These are phyloP conservation scores for Phialemonium atrogriseum DNA, from an alignment of 2,329 filamentous ascomycete genomes.

Conservation along the genomic window DNA sequence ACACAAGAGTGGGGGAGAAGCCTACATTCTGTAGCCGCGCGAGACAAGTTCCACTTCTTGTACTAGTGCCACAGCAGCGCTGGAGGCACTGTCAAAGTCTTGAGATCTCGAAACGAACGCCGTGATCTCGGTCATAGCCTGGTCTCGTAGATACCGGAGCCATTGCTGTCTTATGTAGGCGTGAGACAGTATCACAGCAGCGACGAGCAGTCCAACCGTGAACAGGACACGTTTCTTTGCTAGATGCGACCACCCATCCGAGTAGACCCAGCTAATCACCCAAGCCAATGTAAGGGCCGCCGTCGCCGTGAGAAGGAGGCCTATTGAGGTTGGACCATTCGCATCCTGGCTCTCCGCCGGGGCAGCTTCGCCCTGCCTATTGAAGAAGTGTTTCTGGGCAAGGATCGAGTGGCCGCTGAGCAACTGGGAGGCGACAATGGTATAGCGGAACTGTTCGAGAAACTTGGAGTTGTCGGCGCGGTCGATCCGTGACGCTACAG, in stretches of 20 bases:
- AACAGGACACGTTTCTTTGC: slow-evolving; percentile 49
- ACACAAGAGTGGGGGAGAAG: slow-evolving; percentile 8
- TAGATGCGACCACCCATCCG: slow-evolving; percentile 38
- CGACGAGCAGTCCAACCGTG: slow-evolving; percentile 33
- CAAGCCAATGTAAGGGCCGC: slow-evolving; percentile 63
- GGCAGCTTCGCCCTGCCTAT: slow-evolving; percentile 12
- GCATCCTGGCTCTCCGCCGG: slow-evolving; percentile 9
- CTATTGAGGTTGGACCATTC: slow-evolving; percentile 29
- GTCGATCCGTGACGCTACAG: slow-evolving; percentile 64
- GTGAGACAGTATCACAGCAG: slow-evolving; percentile 56
- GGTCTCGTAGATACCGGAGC: slow-evolving; percentile 68
- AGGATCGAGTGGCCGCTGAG: slow-evolving; percentile 61
- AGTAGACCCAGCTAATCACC: slow-evolving; percentile 62
- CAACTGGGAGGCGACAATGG: slow-evolving; percentile 84
- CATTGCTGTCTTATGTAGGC: slow-evolving; percentile 71
- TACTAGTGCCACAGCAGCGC: slow-evolving; percentile 70
- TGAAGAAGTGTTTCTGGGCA: slow-evolving; percentile 25
- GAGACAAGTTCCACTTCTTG: slow-evolving; percentile 96
- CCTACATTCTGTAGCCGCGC: slow-evolving; percentile 76
- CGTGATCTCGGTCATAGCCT: slow-evolving; percentile 62
- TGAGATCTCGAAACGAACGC: slow-evolving; percentile 67
- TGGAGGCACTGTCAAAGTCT: slow-evolving; percentile 69
- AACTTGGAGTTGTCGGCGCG: slow-evolving; percentile 76
- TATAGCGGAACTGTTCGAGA: slow-evolving; percentile 87
- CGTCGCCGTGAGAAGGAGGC: slow-evolving; percentile 45